Evolutionary conservation across 805 yeast species (phyloP).

Genomic region (Metschnikowia lachancei): DNA sequence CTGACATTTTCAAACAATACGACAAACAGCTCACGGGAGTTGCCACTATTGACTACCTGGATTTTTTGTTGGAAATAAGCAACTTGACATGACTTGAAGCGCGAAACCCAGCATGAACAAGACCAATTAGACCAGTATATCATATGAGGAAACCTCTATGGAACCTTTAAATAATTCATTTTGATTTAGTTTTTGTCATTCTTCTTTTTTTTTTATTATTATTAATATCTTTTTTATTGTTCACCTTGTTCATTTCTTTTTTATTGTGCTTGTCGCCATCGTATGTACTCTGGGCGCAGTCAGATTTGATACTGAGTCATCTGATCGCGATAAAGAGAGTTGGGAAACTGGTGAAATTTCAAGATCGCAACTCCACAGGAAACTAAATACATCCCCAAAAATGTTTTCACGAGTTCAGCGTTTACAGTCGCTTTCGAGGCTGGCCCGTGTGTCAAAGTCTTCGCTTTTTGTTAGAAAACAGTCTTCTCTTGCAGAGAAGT

Average conservation of each 20-base stretch:
- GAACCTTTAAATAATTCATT: not conserved
- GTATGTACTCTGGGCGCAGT: not conserved
- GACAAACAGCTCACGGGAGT: constrained; percentile 74
- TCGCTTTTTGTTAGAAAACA: constrained; percentile 1
- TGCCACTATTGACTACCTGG: constrained; percentile 63
- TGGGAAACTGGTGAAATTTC: not conserved
- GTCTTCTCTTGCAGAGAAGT: constrained; percentile 25
- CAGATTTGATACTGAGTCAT: constrained; percentile 3
- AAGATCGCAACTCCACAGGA: not conserved
- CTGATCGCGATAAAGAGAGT: constrained; percentile 3
- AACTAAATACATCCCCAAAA: not conserved
- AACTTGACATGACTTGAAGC: constrained; percentile 27
- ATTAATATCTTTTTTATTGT: not conserved
- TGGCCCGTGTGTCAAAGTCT: not conserved
- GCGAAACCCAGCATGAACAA: not conserved
- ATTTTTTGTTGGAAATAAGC: constrained; percentile 56
- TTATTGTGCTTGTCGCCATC: not conserved
- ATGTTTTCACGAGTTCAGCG: constrained; percentile 9
- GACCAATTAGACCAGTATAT: not conserved
- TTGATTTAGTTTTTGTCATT: not conserved
- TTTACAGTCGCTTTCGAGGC: not conserved
- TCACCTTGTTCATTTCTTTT: not conserved
- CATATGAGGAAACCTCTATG: too few species aligned
- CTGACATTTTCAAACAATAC: constrained; percentile 74
- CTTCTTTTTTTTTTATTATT: too few species aligned